Evolutionary conservation across 306 rosid genomes (phyloP), one percentile per base, ranked within the genome.

Genomic region (Citrullus amarus): DNA sequence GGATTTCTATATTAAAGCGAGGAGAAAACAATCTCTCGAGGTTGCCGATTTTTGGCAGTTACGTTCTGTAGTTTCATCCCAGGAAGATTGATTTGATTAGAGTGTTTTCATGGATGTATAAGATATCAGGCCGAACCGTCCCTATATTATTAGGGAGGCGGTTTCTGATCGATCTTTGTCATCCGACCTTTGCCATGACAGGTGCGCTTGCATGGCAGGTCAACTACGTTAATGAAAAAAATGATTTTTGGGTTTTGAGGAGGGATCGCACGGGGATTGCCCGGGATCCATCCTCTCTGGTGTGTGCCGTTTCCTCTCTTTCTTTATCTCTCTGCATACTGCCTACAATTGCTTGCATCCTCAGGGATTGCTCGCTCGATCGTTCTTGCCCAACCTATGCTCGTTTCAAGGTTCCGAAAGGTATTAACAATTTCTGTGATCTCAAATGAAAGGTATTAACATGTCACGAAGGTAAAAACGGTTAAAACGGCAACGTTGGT

Each of bases 151-250:
- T 46, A 70, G 38, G 76, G 57, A 22, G 57, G 51, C 56, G 30
- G 76, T 46, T 44, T 44, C 20, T 43, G 76, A 25, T 43, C 13
- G 53, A 76, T 90, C 88, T 87, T 81, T 91, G 92, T 91, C 88
- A 84, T 91, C 91, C 90, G 98, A 86, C 96, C 95, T 93, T 93
- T 93, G 98, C 98, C 98, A 93, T 89, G 95, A 11, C 92, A 80
- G 96, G 98, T 91, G 98, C 91, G 98, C 96, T 93, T 91, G 98
- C 95, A 68, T 93, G 96, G 98, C 98, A 85, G 96, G 98, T 91
- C 98, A 89, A 55, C 54, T 17, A 79, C 66, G 72, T 75, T 85
- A 91, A 90, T 87, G 75, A 43, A 68, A 88, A 85, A 34, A 75
- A 54, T 8, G 41, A 13, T 10, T 81, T 90, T 81, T 43, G 85